These are phyloP conservation scores for Galeopsis tetrahit DNA, from an alignment of 257 asterid species.

Conservation along the genomic window DNA sequence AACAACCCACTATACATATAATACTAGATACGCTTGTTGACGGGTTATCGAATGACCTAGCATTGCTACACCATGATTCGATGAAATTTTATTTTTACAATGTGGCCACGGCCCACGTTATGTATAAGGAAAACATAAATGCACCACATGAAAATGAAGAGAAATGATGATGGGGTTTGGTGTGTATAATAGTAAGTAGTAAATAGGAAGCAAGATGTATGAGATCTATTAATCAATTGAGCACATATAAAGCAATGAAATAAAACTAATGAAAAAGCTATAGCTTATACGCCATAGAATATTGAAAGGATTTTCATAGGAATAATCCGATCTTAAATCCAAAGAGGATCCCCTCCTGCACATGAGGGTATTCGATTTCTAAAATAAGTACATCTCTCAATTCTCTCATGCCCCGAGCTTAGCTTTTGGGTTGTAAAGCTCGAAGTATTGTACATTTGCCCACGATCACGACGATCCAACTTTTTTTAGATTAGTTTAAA, in stretches of 20 bases:
- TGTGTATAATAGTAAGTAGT: slow-evolving; percentile 14
- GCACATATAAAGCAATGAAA: background rate
- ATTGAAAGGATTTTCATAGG: background rate
- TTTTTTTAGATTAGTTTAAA: no score
- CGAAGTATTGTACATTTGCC: no score
- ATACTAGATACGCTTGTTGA: no score
- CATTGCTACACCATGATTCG: slow-evolving; percentile 30
- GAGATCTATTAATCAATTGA: background rate
- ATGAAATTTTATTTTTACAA: background rate
- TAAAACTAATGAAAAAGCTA: no score
- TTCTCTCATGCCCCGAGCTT: no score
- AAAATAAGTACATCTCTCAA: no score
- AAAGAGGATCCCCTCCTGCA: no score
- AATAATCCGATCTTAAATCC: no score
- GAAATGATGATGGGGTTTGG: background rate
- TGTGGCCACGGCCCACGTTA: slow-evolving; percentile 25
- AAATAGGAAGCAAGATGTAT: slow-evolving; percentile 27
- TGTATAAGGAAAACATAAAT: slow-evolving; percentile 7
- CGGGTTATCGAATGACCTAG: slow-evolving; percentile 22
- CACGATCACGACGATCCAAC: no score
- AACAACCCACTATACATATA: background rate
- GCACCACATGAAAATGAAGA: slow-evolving; percentile 7
- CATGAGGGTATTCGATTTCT: no score
- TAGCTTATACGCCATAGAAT: background rate
- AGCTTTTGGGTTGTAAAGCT: no score